These are phyloP conservation scores for Verticillium tricorpus DNA, from an alignment of 2,329 filamentous ascomycete species.

Conservation along the genomic window DNA sequence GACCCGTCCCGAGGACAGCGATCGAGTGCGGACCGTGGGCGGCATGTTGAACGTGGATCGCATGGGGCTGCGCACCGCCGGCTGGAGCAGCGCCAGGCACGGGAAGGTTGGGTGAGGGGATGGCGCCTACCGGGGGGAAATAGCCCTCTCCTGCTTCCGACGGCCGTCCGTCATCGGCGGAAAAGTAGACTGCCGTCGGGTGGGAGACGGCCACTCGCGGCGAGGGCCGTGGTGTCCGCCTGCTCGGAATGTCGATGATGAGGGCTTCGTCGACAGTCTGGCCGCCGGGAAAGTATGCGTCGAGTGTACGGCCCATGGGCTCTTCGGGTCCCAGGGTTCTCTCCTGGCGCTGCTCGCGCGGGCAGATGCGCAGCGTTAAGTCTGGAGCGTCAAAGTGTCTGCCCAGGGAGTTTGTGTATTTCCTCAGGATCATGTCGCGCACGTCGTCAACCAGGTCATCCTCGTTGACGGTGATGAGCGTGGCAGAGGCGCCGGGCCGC, in stretches of 20 bases:
- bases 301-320: conserved; percentile 70
- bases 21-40: conserved; percentile 55
- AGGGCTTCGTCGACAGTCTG: conserved; percentile 87
- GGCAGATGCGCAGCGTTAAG: conserved; percentile 70
- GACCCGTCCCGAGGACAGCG: conserved; percentile 73
- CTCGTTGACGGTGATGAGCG: conserved; percentile 77
- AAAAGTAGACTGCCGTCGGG: conserved; percentile 45
- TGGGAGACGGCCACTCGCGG: conserved; percentile 53
- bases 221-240: conserved; percentile 75
- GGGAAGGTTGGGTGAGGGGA: conserved; percentile 34
- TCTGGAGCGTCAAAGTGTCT: conserved; percentile 88
- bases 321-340: conserved; percentile 82
- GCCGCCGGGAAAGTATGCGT: conserved; percentile 79
- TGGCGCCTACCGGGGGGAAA: conserved; percentile 63
- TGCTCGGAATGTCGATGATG: conserved; percentile 77
- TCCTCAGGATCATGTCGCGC: conserved; percentile 84
- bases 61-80: conserved; percentile 27
- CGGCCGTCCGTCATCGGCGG: conserved; percentile 59
- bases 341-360: conserved; percentile 63
- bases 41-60: conserved; percentile 15
- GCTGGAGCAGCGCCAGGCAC: conserved; percentile 31
- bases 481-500: conserved; percentile 78
- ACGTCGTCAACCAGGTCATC: conserved; percentile 94
- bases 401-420: conserved; percentile 91
- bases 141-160: conserved; percentile 73